Conservation (phyloP, 305 asterid species). For the Petunia hybrid region DNA sequence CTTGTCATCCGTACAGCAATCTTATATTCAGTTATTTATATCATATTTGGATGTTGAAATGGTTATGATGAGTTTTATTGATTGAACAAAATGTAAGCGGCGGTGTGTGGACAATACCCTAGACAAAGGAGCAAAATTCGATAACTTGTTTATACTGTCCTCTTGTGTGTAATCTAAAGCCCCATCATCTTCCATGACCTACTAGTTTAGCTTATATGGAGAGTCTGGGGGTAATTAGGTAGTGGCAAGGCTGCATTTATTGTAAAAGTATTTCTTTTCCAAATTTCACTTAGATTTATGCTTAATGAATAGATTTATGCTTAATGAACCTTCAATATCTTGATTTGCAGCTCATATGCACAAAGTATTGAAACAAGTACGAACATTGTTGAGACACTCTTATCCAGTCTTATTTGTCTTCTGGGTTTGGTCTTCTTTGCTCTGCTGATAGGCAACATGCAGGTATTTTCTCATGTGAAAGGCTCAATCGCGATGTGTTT, state of each 20-base stretch:
- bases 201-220: neutral
- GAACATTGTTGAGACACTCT: constrained; percentile 63
- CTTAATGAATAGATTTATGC: neutral
- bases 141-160: too few relatives aligned
- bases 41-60: too few relatives aligned
- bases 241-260: constrained; percentile 9
- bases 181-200: too few relatives aligned
- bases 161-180: too few relatives aligned
- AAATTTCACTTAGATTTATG: constrained; percentile 25
- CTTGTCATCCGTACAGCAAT: too few relatives aligned
- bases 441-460: constrained; percentile 82
- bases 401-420: constrained; percentile 72
- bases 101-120: too few relatives aligned
- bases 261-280: neutral
- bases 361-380: constrained; percentile 68
- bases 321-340: constrained; percentile 28
- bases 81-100: too few relatives aligned
- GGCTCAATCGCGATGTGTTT: constrained; percentile 5
- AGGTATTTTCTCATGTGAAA: constrained; percentile 53
- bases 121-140: too few relatives aligned
- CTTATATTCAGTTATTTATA: too few relatives aligned
- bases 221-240: neutral
- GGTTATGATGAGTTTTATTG: too few relatives aligned
- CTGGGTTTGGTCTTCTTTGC: constrained; percentile 86
- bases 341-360: constrained; percentile 74